Evolutionary conservation across 768 basidiomycete genomes (phyloP).

Genomic region (Paxillus rubicundulus): DNA sequence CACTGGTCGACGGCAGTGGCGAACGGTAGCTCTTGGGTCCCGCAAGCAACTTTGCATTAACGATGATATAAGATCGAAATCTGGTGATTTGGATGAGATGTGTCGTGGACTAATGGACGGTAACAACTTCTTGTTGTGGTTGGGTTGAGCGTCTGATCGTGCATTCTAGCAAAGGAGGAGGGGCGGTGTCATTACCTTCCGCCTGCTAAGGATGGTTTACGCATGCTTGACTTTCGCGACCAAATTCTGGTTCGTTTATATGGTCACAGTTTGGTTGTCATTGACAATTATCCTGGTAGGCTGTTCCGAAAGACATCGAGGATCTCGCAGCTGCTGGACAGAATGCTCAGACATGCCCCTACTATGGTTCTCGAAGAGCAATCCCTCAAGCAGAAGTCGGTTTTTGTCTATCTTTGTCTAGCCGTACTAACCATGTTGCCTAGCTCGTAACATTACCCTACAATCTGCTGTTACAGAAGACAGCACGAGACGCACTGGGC

Average conservation of each 20-base stretch:
- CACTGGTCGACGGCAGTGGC: constrained; percentile 30
- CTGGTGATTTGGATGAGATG: constrained; percentile 78
- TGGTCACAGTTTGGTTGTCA: neutral
- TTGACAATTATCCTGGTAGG: constrained; percentile 43
- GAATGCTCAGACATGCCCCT: constrained; percentile 75
- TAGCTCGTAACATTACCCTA: constrained; percentile 93
- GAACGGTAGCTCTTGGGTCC: constrained; percentile 84
- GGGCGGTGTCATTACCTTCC: constrained; percentile 80
- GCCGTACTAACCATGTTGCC: neutral
- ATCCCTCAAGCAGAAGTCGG: constrained; percentile 88
- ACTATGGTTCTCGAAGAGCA: constrained; percentile 86
- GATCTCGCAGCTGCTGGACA: constrained; percentile 78
- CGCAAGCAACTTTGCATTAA: constrained; percentile 93
- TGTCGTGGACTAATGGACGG: constrained; percentile 81
- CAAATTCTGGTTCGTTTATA: constrained; percentile 62
- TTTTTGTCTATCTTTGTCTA: neutral
- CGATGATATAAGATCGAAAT: constrained; percentile 61
- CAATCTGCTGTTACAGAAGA: constrained; percentile 81
- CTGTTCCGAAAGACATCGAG: constrained; percentile 90
- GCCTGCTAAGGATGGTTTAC: constrained; percentile 58
- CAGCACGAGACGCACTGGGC: constrained; percentile 81
- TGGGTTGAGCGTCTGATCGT: constrained; percentile 1
- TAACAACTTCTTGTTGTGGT: constrained; percentile 21
- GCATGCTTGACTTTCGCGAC: constrained; percentile 82
- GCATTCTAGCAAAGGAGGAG: constrained; percentile 52